Conservation (phyloP, 2,329 filamentous ascomycete genomes). For the Whalleya microplaca region DNA sequence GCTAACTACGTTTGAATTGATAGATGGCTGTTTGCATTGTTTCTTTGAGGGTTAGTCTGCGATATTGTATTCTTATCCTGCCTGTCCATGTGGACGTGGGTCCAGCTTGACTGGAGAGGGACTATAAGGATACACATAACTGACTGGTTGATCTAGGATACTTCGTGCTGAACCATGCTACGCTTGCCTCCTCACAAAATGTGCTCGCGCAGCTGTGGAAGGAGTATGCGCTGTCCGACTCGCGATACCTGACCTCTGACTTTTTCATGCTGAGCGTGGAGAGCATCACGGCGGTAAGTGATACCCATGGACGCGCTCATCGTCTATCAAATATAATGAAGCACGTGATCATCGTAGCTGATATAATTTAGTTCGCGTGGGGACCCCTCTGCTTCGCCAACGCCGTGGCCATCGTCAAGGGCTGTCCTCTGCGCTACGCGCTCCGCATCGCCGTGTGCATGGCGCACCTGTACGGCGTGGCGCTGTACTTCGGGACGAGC, state of each 20-base stretch:
- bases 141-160: constrained; percentile 56
- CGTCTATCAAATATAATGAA: background rate
- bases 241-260: constrained; percentile 80
- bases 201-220: constrained; percentile 90
- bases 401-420: constrained; percentile 48
- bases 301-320: background rate
- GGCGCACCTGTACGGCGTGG: constrained; percentile 64
- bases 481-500: constrained; percentile 64
- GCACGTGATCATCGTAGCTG: background rate
- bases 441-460: constrained; percentile 55
- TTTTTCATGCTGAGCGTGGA: constrained; percentile 88
- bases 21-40: constrained; percentile 72
- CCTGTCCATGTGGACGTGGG: background rate
- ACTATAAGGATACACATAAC: background rate
- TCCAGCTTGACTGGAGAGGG: background rate
- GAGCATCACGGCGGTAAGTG: constrained; percentile 74
- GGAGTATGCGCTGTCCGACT: constrained; percentile 86
- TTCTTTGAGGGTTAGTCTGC: constrained; percentile 72
- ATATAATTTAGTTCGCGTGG: constrained; percentile 52
- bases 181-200: constrained; percentile 68
- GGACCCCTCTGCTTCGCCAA: constrained; percentile 61
- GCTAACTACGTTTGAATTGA: constrained; percentile 11
- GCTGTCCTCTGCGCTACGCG: constrained; percentile 52
- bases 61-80: background rate
- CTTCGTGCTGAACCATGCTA: constrained; percentile 71